Conservation (phyloP, 768 basidiomycete species). For the Xerocomellus dryophilus region DNA sequence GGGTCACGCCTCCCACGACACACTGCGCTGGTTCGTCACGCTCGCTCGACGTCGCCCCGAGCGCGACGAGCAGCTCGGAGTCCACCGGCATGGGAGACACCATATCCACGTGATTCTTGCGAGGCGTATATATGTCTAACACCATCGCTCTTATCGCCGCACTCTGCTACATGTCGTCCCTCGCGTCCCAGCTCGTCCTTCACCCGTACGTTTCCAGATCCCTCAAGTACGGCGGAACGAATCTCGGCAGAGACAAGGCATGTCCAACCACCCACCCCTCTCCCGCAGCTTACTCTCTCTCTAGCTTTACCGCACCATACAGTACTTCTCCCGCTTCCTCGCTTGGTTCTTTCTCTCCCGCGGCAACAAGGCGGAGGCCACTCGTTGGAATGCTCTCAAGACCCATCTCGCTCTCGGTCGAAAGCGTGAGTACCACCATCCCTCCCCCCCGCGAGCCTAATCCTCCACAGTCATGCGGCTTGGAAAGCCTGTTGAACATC, state of each 20-base stretch:
- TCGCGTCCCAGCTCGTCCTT: slow-evolving; percentile 76
- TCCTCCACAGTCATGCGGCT: slow-evolving; percentile 73
- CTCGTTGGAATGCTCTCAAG: slow-evolving; percentile 83
- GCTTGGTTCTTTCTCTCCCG: slow-evolving; percentile 75
- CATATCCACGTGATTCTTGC: slow-evolving; percentile 30
- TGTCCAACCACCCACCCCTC: slow-evolving; percentile 1
- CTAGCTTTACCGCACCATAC: slow-evolving; percentile 84
- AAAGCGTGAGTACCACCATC: slow-evolving; percentile 55
- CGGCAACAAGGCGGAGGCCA: slow-evolving; percentile 68
- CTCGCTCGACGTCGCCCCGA: background rate
- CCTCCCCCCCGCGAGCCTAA: background rate
- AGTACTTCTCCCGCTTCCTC: slow-evolving; percentile 87
- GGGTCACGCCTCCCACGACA: background rate
- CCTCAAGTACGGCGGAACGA: slow-evolving; percentile 77
- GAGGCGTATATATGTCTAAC: slow-evolving; percentile 6
- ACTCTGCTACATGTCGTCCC: slow-evolving; percentile 27
- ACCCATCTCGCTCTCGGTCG: slow-evolving; percentile 77
- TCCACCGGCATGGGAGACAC: background rate
- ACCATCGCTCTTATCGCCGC: slow-evolving; percentile 12
- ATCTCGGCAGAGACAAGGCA: slow-evolving; percentile 90
- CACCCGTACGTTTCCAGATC: slow-evolving; percentile 77
- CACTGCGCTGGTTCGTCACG: no score
- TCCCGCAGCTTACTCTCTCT: background rate
- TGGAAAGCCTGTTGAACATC: slow-evolving; percentile 90
- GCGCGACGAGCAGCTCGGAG: background rate